Conservation (phyloP, 78 protist species). For the Protostelium mycophagum region DNA sequence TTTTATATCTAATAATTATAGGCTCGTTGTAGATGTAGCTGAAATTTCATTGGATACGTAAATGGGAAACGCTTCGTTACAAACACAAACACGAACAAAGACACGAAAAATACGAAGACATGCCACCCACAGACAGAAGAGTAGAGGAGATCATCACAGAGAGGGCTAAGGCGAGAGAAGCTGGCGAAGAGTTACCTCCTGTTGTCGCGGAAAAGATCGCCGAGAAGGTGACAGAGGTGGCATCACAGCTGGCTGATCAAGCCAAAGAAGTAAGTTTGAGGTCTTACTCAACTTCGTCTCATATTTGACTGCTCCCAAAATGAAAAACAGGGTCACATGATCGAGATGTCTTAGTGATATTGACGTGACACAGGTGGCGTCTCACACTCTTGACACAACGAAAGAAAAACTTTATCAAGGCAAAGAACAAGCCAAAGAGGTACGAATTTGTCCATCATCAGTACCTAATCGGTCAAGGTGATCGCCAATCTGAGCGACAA, state of each 20-base stretch:
- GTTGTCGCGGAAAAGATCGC: background rate
- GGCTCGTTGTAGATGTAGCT: too few species aligned
- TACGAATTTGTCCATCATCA: background rate
- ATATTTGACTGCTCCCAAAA: too few species aligned
- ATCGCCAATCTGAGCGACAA: background rate
- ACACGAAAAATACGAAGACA: too few species aligned
- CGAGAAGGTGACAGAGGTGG: background rate
- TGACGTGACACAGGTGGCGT: background rate
- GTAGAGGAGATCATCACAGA: background rate
- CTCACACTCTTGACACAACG: background rate
- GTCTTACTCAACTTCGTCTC: too few species aligned
- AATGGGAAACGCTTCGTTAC: too few species aligned
- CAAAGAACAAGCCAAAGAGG: background rate
- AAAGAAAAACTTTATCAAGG: background rate
- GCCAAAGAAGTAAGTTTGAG: background rate
- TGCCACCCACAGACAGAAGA: background rate
- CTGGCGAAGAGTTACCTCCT: background rate
- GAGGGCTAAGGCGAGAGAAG: background rate
- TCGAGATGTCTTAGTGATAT: background rate
- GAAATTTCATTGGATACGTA: too few species aligned
- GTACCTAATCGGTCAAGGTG: background rate
- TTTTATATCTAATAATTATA: too few species aligned
- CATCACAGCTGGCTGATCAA: background rate
- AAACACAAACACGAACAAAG: too few species aligned
- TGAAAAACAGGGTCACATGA: too few species aligned